Percentiles rank a stretch among this genome's conserved stretches.
These are phyloP conservation scores for Harringtonia aguacate DNA, from an alignment of 2,329 filamentous ascomycete species.

Conservation along the genomic window DNA sequence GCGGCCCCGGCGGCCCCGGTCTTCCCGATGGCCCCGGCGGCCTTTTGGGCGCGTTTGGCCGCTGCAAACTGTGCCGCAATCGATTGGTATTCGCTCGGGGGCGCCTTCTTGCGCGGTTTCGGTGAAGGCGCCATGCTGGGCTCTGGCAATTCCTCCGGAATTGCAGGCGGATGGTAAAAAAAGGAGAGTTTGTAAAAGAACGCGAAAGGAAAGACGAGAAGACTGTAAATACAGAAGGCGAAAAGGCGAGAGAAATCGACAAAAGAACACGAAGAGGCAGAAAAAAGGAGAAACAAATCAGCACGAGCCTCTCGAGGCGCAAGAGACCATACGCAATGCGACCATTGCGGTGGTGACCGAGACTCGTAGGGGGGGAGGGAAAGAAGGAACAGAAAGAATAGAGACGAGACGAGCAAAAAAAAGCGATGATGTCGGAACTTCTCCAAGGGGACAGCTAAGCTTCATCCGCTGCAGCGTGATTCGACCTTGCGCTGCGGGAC, in stretches of 20 bases:
- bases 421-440: background rate
- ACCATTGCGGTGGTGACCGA: too few relatives aligned
- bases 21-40: slow-evolving; percentile 19
- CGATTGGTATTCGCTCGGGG: slow-evolving; percentile 33
- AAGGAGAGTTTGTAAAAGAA: background rate
- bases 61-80: slow-evolving; percentile 43
- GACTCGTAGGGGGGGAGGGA: background rate
- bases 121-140: slow-evolving; percentile 12
- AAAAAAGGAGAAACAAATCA: background rate
- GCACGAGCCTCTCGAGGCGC: background rate
- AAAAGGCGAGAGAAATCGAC: too few relatives aligned
- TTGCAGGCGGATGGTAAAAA: background rate
- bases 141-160: too few relatives aligned
- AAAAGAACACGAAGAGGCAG: background rate
- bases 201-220: background rate
- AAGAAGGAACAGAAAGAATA: background rate
- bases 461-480: background rate
- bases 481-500: too few relatives aligned
- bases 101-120: slow-evolving; percentile 15
- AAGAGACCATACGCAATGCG: background rate
- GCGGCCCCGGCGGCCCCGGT: slow-evolving; percentile 11
- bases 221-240: too few relatives aligned
- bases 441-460: background rate
- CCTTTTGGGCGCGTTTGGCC: slow-evolving; percentile 38
- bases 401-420: background rate